Percentiles rank a stretch among this genome's conserved stretches.
phyloP scores from a whole-genome alignment of 2,329 filamentous ascomycete species.

The Fusarium sp. region DNA sequence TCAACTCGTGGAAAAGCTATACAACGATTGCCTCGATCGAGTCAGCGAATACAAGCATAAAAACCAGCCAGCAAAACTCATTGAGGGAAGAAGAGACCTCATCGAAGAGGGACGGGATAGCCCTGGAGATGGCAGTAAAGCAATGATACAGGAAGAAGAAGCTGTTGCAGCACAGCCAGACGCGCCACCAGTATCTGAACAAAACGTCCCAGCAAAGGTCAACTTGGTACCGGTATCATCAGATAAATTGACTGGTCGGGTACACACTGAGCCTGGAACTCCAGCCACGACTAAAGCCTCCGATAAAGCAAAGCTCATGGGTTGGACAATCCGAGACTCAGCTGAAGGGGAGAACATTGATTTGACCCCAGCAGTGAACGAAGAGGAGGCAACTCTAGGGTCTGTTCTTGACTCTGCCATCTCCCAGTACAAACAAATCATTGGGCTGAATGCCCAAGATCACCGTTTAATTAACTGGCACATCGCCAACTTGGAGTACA shows the following conservation, averaged over 20 bases:
- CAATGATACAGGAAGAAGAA: slow-evolving; percentile 76
- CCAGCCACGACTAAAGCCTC: slow-evolving; percentile 77
- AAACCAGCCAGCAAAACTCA: slow-evolving; percentile 70
- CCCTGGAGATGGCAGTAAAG: slow-evolving; percentile 71
- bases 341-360: slow-evolving; percentile 73
- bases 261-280: slow-evolving; percentile 75
- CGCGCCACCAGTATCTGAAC: slow-evolving; percentile 63
- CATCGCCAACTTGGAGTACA: slow-evolving; percentile 96
- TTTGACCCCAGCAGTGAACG: slow-evolving; percentile 70
- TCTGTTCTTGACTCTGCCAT: slow-evolving; percentile 94
- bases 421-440: slow-evolving; percentile 81
- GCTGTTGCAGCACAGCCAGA: slow-evolving; percentile 68
- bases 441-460: slow-evolving; percentile 86
- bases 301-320: slow-evolving; percentile 80
- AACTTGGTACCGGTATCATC: slow-evolving; percentile 71
- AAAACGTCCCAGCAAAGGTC: slow-evolving; percentile 61
- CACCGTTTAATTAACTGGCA: slow-evolving; percentile 97
- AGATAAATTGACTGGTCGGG: slow-evolving; percentile 75
- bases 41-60: slow-evolving; percentile 92
- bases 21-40: slow-evolving; percentile 93
- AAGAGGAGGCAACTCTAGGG: slow-evolving; percentile 78
- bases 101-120: slow-evolving; percentile 87
- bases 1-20: slow-evolving; percentile 85
- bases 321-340: slow-evolving; percentile 77
- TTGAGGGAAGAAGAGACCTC: slow-evolving; percentile 83